phyloP scores from a whole-genome alignment of 164 flowering plant genomes.

The Berberis vulgaris region DNA sequence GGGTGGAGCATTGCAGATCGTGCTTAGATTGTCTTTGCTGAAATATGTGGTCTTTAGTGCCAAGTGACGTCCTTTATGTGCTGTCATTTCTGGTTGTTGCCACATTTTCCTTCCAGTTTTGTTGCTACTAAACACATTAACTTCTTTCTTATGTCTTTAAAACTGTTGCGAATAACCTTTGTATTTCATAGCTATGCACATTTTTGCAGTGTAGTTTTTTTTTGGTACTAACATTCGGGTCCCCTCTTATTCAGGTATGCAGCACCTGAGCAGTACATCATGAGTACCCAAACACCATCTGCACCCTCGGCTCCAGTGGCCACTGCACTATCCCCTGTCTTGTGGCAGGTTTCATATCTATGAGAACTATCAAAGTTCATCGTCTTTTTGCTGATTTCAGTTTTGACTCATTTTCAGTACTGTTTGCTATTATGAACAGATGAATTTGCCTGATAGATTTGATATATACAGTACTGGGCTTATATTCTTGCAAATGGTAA shows the following conservation, averaged over 20 bases:
- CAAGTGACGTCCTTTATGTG: too few species aligned
- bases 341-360: constrained; percentile 70
- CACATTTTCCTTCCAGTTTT: too few species aligned
- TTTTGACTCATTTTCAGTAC: constrained; percentile 3
- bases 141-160: too few species aligned
- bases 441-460: constrained; percentile 93
- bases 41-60: too few species aligned
- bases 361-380: constrained; percentile 1
- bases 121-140: too few species aligned
- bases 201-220: background rate
- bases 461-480: constrained; percentile 95
- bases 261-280: constrained; percentile 98
- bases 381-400: background rate
- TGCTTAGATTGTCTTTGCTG: too few species aligned
- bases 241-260: constrained; percentile 48
- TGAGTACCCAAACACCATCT: constrained; percentile 99
- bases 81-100: too few species aligned
- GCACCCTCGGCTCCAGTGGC: constrained; percentile 98
- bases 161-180: too few species aligned
- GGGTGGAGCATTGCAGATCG: too few species aligned
- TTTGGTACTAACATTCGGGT: background rate
- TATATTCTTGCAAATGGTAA: constrained; percentile 90
- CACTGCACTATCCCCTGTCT: constrained; percentile 89
- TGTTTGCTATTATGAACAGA: constrained; percentile 33
- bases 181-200: too few species aligned